Evolutionary conservation across 2,329 filamentous ascomycete species (phyloP).

Genomic region (Diplodia mutila): DNA sequence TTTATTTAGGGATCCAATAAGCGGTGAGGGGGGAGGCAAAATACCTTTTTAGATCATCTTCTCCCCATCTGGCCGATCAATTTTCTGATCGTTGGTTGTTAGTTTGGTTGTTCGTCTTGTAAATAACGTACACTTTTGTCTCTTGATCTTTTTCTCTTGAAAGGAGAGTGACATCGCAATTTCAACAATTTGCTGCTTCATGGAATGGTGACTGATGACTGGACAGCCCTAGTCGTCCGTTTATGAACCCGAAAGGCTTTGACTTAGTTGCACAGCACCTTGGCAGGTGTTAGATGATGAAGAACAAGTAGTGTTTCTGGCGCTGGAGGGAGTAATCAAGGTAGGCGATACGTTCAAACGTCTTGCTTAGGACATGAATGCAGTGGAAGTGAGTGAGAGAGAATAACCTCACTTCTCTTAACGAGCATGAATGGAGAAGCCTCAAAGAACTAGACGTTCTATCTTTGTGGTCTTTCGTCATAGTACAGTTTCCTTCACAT

Average conservation of each 20-base stretch:
- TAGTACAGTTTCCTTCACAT: background rate
- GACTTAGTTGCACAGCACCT: too few relatives aligned
- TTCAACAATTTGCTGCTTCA: slow-evolving; percentile 20
- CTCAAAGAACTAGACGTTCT: background rate
- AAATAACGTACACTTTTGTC: background rate
- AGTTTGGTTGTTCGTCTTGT: background rate
- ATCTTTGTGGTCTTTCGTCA: background rate
- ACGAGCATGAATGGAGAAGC: background rate
- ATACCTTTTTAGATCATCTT: background rate
- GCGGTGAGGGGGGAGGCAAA: background rate
- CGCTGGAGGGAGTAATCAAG: too few relatives aligned
- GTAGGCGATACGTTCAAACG: too few relatives aligned
- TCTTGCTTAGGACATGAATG: too few relatives aligned
- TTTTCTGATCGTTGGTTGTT: background rate
- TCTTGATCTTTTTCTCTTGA: background rate
- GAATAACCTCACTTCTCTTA: background rate
- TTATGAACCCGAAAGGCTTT: background rate
- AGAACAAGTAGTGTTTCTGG: too few relatives aligned
- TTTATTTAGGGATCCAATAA: background rate
- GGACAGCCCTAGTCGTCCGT: background rate
- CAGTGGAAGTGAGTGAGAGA: too few relatives aligned
- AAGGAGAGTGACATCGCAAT: background rate
- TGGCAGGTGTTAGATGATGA: too few relatives aligned
- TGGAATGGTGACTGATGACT: background rate
- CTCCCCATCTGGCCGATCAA: background rate